Evolutionary conservation across 2,329 filamentous ascomycete species (phyloP).

Genomic region (Sclerotinia minor): DNA sequence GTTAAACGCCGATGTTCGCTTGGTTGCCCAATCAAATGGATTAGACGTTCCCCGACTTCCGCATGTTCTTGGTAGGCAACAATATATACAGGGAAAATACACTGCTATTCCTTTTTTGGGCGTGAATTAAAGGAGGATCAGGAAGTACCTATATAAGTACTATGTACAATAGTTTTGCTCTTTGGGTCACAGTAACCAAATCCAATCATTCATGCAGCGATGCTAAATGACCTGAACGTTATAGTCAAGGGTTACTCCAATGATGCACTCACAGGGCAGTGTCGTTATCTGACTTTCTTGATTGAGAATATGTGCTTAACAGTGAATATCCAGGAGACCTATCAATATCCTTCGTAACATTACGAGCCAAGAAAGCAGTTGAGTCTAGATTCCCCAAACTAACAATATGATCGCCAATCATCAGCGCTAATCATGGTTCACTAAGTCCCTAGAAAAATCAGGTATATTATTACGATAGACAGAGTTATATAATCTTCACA

Average conservation of each 20-base stretch:
- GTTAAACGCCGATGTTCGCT: not conserved
- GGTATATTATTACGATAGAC: too few species aligned
- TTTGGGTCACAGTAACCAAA: not conserved
- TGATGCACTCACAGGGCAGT: not conserved
- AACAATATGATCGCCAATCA: too few species aligned
- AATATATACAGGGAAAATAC: conserved; percentile 12
- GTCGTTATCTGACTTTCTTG: not conserved
- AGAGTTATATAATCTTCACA: not conserved
- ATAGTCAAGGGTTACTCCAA: not conserved
- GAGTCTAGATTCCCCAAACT: too few species aligned
- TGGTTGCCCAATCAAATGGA: not conserved
- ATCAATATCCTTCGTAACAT: too few species aligned
- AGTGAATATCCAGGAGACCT: not conserved
- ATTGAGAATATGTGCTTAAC: not conserved
- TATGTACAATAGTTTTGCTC: not conserved
- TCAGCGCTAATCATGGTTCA: too few species aligned
- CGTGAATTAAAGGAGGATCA: not conserved
- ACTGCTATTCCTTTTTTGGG: not conserved
- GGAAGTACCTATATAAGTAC: not conserved
- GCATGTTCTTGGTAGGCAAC: not conserved
- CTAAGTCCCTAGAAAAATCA: too few species aligned
- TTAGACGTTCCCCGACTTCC: conserved; percentile 11
- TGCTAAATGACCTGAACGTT: not conserved
- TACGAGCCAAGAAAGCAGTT: too few species aligned
- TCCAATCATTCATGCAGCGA: not conserved